A percentile compares a stretch with the other conserved stretches of the same genome.
Conservation (phyloP, 306 rosid genomes). For the Cyclanthera cordifolia region DNA sequence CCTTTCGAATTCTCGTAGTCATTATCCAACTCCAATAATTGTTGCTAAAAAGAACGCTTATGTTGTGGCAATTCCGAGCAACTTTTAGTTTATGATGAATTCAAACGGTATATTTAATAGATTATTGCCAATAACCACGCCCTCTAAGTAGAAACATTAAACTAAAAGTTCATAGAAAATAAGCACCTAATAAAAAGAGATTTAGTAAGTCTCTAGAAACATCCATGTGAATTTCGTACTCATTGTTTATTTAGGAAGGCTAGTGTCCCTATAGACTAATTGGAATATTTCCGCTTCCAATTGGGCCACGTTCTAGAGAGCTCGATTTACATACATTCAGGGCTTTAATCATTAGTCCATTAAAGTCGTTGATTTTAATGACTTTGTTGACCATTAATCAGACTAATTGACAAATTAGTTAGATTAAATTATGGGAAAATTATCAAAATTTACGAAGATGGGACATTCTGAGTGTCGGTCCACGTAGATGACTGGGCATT, state of each 20-base stretch:
- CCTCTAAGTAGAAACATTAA: too few relatives aligned
- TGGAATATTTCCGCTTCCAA: neutral
- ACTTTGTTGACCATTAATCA: neutral
- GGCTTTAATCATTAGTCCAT: conserved; percentile 3
- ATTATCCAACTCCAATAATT: too few relatives aligned
- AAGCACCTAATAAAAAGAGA: too few relatives aligned
- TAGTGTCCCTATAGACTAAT: neutral
- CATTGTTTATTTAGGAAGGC: neutral
- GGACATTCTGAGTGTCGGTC: neutral
- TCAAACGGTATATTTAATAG: too few relatives aligned
- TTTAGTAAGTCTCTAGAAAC: neutral
- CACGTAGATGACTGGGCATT: neutral
- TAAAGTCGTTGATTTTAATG: conserved; percentile 1
- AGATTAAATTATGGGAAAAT: neutral
- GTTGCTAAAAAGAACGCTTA: too few relatives aligned
- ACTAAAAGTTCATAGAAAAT: too few relatives aligned
- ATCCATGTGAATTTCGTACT: neutral
- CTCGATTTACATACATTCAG: neutral
- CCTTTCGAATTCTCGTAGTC: too few relatives aligned
- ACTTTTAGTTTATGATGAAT: too few relatives aligned
- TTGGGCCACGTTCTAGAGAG: neutral
- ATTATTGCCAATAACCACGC: too few relatives aligned
- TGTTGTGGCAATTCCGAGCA: too few relatives aligned
- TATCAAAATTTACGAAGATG: neutral
- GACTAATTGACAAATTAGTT: neutral